Percentiles rank a stretch among this genome's conserved stretches.
phyloP scores from a whole-genome alignment of 192 early-diverging fungal genomes.

The Umbelopsis sp. region DNA sequence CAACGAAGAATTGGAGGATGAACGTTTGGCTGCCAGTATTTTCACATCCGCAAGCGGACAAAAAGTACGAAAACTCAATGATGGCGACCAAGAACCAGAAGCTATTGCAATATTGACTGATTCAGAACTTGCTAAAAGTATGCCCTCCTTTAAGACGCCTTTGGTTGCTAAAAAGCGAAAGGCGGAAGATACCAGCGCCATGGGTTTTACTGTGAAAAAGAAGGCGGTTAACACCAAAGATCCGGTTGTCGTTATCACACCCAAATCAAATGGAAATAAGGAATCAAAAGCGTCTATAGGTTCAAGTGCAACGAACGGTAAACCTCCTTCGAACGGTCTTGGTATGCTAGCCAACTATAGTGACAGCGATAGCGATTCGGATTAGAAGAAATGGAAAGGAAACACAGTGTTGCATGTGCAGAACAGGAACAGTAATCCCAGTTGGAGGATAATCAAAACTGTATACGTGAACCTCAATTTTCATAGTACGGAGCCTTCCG shows the following conservation, averaged over 20 bases:
- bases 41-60: constrained; percentile 73
- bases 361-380: constrained; percentile 10
- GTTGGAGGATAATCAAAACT: no score
- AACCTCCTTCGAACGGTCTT: background rate
- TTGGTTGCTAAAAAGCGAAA: constrained; percentile 19
- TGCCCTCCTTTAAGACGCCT: constrained; percentile 28
- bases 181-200: background rate
- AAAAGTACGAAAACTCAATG: constrained; percentile 56
- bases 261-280: background rate
- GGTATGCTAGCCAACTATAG: constrained; percentile 9
- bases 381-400: background rate
- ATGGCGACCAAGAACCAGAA: constrained; percentile 42
- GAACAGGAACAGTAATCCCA: no score
- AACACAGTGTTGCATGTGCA: no score
- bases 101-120: constrained; percentile 36
- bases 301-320: background rate
- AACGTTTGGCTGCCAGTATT: constrained; percentile 62
- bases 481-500: no score
- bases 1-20: constrained; percentile 62
- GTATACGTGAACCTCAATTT: no score
- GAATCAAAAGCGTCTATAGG: background rate
- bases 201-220: constrained; percentile 16
- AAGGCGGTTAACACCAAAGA: background rate
- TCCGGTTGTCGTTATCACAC: background rate
- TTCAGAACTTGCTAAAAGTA: background rate